Conservation (phyloP, 768 basidiomycete genomes). For the Lentinula detonsa region DNA sequence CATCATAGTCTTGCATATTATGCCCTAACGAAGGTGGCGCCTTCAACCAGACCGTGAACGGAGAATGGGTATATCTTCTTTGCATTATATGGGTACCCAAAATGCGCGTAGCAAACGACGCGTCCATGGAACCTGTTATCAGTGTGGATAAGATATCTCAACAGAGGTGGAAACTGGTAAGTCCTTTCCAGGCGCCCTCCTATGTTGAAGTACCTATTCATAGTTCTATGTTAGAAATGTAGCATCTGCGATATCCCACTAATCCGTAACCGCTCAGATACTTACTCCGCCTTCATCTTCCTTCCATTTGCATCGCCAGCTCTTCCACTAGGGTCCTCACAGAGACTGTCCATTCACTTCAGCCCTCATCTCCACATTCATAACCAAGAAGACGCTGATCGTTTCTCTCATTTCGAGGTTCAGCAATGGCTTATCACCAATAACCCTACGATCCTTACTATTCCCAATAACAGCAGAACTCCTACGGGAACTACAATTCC, state of each 20-base stretch:
- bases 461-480: conserved; percentile 8
- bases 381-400: neutral
- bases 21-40: conserved; percentile 99
- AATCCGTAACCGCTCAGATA: neutral
- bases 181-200: conserved; percentile 18
- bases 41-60: conserved; percentile 92
- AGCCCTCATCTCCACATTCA: neutral
- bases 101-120: conserved; percentile 85
- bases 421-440: conserved; percentile 46
- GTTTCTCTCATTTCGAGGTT: neutral
- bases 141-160: conserved; percentile 85
- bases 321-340: neutral
- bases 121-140: conserved; percentile 97
- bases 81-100: conserved; percentile 99
- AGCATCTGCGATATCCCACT: conserved; percentile 32
- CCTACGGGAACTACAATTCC: conserved; percentile 5
- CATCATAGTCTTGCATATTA: conserved; percentile 75
- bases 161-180: conserved; percentile 88
- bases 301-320: neutral
- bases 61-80: conserved; percentile 93
- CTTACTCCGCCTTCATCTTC: neutral
- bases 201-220: neutral
- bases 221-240: conserved; percentile 32
- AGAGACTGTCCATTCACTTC: conserved; percentile 3
- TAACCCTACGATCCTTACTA: conserved; percentile 49